phyloP scores from a whole-genome alignment of 179 eudicot species.

The Corrigiola litoralis region DNA sequence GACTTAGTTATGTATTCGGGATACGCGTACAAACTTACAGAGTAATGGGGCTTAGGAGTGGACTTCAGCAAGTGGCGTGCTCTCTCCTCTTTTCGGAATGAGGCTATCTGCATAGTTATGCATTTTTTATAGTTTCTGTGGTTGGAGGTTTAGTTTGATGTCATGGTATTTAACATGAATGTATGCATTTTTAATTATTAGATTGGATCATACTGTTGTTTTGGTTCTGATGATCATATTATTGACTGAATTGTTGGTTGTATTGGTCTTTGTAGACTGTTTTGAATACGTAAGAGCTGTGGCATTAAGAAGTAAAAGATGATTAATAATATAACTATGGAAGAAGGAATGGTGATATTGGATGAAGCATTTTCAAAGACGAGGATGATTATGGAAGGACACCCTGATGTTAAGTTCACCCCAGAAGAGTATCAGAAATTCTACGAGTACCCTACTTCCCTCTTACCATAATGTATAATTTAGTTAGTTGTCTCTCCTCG shows the following conservation, averaged over 20 bases:
- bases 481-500: not conserved
- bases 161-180: not conserved
- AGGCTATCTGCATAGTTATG: not conserved
- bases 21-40: too few species aligned
- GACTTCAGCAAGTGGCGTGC: not conserved
- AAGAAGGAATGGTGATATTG: constrained; percentile 29
- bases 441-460: constrained; percentile 25
- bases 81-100: not conserved
- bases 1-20: too few species aligned
- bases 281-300: not conserved
- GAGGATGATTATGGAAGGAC: constrained; percentile 34
- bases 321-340: constrained; percentile 10
- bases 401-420: constrained; percentile 24
- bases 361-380: constrained; percentile 34
- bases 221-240: not conserved
- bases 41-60: too few species aligned
- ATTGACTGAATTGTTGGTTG: not conserved
- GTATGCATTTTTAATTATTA: not conserved
- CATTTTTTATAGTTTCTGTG: not conserved
- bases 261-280: constrained; percentile 8
- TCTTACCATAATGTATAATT: not conserved
- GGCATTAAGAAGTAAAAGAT: constrained; percentile 7
- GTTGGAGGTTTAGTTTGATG: not conserved
- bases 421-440: constrained; percentile 33
- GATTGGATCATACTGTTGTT: not conserved